These are phyloP conservation scores for Psidium guajava DNA, from an alignment of 345 rosid genomes.

Conservation along the genomic window DNA sequence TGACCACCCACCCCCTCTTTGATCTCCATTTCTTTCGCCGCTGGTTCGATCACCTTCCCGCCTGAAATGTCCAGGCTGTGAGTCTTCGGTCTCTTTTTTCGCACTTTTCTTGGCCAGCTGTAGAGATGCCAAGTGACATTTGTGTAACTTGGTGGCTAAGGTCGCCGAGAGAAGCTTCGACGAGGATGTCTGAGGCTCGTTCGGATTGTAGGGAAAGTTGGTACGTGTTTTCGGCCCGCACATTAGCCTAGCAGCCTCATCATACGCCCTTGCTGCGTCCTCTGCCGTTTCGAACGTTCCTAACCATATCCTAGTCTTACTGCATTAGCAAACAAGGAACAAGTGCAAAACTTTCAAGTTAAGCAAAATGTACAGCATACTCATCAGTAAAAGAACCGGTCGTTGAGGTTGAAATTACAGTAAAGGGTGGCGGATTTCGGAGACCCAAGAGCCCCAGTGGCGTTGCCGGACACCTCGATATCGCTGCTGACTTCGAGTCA, in stretches of 20 bases:
- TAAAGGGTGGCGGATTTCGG: conserved; percentile 69
- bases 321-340: conserved; percentile 2
- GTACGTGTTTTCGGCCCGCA: conserved; percentile 59
- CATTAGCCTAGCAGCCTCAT: conserved; percentile 72
- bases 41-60: neutral
- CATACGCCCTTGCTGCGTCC: conserved; percentile 73
- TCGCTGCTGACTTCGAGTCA: conserved; percentile 58
- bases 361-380: neutral
- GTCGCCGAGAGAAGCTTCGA: conserved; percentile 58
- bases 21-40: neutral
- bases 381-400: neutral
- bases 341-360: neutral
- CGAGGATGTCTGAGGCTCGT: conserved; percentile 34
- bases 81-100: conserved; percentile 5
- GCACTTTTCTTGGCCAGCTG: conserved; percentile 27
- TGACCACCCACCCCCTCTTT: neutral
- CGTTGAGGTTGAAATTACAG: conserved; percentile 25
- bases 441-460: conserved; percentile 85
- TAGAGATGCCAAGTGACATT: conserved; percentile 52
- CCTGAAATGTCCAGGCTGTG: conserved; percentile 2
- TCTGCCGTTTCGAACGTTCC: conserved; percentile 78
- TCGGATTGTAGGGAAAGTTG: conserved; percentile 50
- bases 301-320: conserved; percentile 77
- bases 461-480: conserved; percentile 71
- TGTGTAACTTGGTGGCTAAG: conserved; percentile 51